phyloP scores from a whole-genome alignment of 495 filamentous ascomycete species.

The Neurospora tetrasperma region DNA sequence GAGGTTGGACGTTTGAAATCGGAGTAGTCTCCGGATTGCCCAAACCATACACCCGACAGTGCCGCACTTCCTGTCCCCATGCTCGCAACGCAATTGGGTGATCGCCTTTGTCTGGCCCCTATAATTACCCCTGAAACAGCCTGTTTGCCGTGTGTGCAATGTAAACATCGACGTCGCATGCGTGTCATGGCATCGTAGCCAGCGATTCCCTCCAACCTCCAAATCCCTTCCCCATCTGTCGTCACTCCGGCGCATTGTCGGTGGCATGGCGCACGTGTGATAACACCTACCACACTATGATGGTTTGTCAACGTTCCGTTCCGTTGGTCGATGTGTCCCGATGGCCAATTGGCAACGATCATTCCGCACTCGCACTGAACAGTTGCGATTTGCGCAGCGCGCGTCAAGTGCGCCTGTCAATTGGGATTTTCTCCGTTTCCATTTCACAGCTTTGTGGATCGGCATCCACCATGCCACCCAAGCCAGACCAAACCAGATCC shows the following conservation, averaged over 20 bases:
- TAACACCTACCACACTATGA: neutral
- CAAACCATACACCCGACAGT: neutral
- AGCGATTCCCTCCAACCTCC: neutral
- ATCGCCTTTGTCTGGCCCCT: neutral
- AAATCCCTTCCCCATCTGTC: neutral
- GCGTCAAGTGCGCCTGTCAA: neutral
- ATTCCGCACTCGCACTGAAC: neutral
- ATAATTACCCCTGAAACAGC: neutral
- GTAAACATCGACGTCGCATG: neutral
- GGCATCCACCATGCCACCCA: neutral
- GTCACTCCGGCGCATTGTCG: neutral
- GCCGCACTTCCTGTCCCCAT: neutral
- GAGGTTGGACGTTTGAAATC: slow-evolving; percentile 1
- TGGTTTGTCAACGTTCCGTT: neutral
- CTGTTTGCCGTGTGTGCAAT: neutral
- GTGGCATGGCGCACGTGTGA: neutral
- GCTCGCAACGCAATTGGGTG: neutral
- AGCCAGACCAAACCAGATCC: neutral
- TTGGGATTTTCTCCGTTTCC: neutral
- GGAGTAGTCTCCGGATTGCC: neutral
- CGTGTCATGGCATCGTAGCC: neutral
- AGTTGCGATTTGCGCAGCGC: neutral
- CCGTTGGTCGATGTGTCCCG: neutral
- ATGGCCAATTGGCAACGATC: neutral
- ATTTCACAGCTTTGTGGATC: neutral